Base-by-base conservation (phyloP, 2,329 filamentous ascomycete genomes). In the Pochonia chlamydosporia region DNA sequence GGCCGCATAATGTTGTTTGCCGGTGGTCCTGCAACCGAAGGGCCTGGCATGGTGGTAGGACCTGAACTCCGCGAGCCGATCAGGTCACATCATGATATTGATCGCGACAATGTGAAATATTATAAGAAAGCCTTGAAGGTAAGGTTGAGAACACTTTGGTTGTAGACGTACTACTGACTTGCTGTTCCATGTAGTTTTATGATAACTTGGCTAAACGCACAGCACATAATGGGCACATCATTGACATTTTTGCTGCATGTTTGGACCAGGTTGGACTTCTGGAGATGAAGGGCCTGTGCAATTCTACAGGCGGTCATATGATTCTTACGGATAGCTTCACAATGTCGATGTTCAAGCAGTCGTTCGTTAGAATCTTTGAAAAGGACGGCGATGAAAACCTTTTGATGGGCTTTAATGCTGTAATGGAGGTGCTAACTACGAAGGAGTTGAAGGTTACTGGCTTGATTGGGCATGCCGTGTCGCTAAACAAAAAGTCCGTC, bases 121-220 rank as follows among this genome's bases (percentile, higher is more conserved):
- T 97, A 95, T 73, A 99, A 99, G 78, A 99, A 99, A 72, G 93
- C 93, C 20, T 71, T 96, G 43, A 99, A 97, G 82, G 87, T 89
- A 67, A 49, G 74, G 14, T 30, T 11, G 13, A 39, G 9, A 23
- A 3, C 13, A 21, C 10, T 21, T 18, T 20, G n/a, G 18, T n/a
- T 24, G 24, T 13, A 7, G 44, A 28, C 46, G 14, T 21, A 5
- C 8, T 23, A 23, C 35, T 41, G 35, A 49, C n/a, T 11, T 16
- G 14, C 26, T 18, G 2, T 39, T 21, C 14, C 23, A 42, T 40
- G 36, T 63, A 91, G 84, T 97, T 96, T 68, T 99, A 97, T 65
- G 93, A 99, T 53, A 87, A 82, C 54, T 79, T 99, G 37, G 91
- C 93, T 5, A 97, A 97, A 71, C 82, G 93, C 50, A 89, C 90